Conservation (phyloP, 345 rosid genomes). For the Raphanus sativus region DNA sequence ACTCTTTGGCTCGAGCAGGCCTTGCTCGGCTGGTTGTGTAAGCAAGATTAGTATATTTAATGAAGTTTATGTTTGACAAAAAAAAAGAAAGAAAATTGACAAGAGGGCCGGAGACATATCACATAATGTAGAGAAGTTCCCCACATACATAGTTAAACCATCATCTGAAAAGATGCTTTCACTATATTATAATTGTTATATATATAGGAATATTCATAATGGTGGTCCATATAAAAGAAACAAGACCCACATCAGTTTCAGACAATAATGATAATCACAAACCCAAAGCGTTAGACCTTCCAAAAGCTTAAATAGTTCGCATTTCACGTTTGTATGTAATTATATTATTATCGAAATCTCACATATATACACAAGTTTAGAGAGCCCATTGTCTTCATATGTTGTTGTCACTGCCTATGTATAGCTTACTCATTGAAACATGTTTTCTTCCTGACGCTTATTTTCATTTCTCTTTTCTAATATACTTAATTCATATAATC, state of each 20-base stretch:
- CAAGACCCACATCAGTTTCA: slow-evolving; percentile 41
- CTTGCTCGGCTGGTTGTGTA: too few species aligned
- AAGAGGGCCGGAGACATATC: slow-evolving; percentile 11
- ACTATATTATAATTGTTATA: neutral
- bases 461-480: slow-evolving; percentile 4
- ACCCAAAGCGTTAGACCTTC: slow-evolving; percentile 34
- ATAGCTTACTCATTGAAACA: slow-evolving; percentile 5
- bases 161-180: slow-evolving; percentile 40
- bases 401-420: slow-evolving; percentile 27
- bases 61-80: too few species aligned
- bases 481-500: neutral
- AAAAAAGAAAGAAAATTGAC: slow-evolving; percentile 22
- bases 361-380: slow-evolving; percentile 8
- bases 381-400: slow-evolving; percentile 29
- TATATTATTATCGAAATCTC: slow-evolving; percentile 23
- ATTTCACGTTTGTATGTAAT: slow-evolving; percentile 27
- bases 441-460: neutral
- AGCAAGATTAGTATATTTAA: too few species aligned
- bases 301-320: slow-evolving; percentile 31
- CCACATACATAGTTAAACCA: slow-evolving; percentile 32
- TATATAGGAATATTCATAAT: slow-evolving; percentile 33
- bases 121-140: slow-evolving; percentile 32
- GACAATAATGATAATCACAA: slow-evolving; percentile 38
- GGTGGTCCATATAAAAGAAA: slow-evolving; percentile 37
- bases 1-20: too few species aligned